Conservation (phyloP, 2,329 filamentous ascomycete species). For the Fusarium transvaalense region DNA sequence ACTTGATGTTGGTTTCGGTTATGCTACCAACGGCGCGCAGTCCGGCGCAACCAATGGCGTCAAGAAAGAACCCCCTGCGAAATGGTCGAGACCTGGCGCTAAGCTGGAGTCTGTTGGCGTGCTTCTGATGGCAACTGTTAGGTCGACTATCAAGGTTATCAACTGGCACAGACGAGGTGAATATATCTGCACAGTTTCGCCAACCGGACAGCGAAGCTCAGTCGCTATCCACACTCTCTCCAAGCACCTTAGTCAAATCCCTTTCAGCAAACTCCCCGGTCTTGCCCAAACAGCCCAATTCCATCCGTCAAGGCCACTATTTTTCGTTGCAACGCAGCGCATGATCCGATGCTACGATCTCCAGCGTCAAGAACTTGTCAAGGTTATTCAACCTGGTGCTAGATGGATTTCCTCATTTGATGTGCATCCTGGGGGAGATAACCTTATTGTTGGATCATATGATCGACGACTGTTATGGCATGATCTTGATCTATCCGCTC, state of each 20-base stretch:
- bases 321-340: constrained; percentile 96
- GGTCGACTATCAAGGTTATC: constrained; percentile 85
- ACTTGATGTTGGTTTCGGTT: constrained; percentile 91
- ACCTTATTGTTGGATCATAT: constrained; percentile 93
- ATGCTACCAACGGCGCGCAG: constrained; percentile 78
- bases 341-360: constrained; percentile 95
- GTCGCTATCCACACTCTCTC: constrained; percentile 95
- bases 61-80: constrained; percentile 81
- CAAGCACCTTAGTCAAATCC: constrained; percentile 94
- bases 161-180: constrained; percentile 95
- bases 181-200: constrained; percentile 93
- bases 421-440: constrained; percentile 92
- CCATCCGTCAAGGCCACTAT: constrained; percentile 90
- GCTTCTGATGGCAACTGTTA: constrained; percentile 82
- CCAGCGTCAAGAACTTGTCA: constrained; percentile 89
- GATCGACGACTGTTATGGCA: constrained; percentile 96
- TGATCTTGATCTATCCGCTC: constrained; percentile 89
- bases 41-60: constrained; percentile 64
- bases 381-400: constrained; percentile 92
- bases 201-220: constrained; percentile 79
- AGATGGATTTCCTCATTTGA: constrained; percentile 95
- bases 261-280: constrained; percentile 83
- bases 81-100: constrained; percentile 84
- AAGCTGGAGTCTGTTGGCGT: constrained; percentile 83
- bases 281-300: constrained; percentile 90